Base-by-base conservation (phyloP, 306 rosid species). In the Purshia tridentata region DNA sequence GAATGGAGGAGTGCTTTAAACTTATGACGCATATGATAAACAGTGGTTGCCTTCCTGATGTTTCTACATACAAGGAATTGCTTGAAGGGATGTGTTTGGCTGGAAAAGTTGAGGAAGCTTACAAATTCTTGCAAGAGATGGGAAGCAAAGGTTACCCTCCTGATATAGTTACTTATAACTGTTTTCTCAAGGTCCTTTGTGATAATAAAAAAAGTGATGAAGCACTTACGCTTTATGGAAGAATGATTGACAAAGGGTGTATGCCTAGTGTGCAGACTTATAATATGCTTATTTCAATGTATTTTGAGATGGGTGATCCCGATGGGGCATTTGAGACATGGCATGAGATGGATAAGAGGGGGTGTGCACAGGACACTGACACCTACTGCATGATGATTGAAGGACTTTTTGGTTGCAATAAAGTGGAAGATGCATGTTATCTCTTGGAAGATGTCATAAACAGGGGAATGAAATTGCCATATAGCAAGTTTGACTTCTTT, bases 21-120 rank as follows among this genome's bases (percentile, higher is more conserved):
- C 83, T 85, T 66, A 69, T 86, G 72, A 91, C 72, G 65, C 80
- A 81, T 81, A 93, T 91, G 98, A 75, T 91, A 68, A 81, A 81
- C 74, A 89, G 91, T 46, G 97, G 98, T 55, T 89, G 94, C 72
- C 91, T 91, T 69, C 98, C 97, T 29, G 97, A 91, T 73, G 98
- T 93, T 75, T 77, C 96, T 23, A 91, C 98, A n/a, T 93, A 91
- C 80, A 88, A 88, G 76, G 92, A 85, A 29, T 78, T 93, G 67
- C 81, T 91, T 45, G 96, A 93, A 79, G 98, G 97, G 67, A 91
- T 91, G 94, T 91, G 94, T 81, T 63, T 88, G 84, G 85, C 81
- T 49, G 97, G 90, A 63, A 91, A 88, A 81, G 78, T 85, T 44
- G 88, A 84, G 14, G 90, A 80, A 81, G 98, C 97, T 18, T 89